Base-by-base conservation (phyloP, 345 rosid genomes). In the Anacardium occidentale region DNA sequence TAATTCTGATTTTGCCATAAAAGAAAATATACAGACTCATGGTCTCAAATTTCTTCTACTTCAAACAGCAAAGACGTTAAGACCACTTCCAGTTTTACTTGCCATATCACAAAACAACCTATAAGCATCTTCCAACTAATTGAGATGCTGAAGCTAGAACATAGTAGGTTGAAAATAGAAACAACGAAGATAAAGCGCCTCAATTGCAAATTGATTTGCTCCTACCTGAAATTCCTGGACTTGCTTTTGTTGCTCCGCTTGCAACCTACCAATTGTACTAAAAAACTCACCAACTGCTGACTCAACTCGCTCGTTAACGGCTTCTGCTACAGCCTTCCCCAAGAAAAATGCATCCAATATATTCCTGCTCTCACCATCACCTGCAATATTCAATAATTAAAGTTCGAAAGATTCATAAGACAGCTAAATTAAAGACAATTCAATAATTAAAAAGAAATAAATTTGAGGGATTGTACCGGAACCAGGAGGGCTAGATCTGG, bases 321-420 rank as follows among this genome's bases (percentile, higher is more conserved):
- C 92, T 70, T 94, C 98, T 21, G 93, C 98, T 55, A 94, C 62
- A 80, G 97, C 98, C 79, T 90, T 94, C 15, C 98, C 97, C 83
- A 94, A 77, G 88, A 91, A 94, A 81, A 94, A 94, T 0, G 97
- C 98, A 83, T 94, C 97, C 72, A 94, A 70, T 45, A 92, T 85
- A 73, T 25, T 81, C 66, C 68, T 84, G 78, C 89, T 90, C 21
- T 88, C 97, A 69, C 77, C 70, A 29, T 89, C 95, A 73, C 90
- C 98, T 94, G 75, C 78, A 73, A 42, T 24, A 72, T 66, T 21
- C 63, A 53, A 29, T 11, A 10, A 66, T 20, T 45, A 68, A 64
- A 64, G 7, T 24, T 17, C 37, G 52, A 48, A 32, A 12, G 15
- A 59, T 17, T 6, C 10, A 18, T 20, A 56, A n/a, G 18, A 63